phyloP scores from a whole-genome alignment of 805 yeast species.

The Ogataea nitratoaversa region DNA sequence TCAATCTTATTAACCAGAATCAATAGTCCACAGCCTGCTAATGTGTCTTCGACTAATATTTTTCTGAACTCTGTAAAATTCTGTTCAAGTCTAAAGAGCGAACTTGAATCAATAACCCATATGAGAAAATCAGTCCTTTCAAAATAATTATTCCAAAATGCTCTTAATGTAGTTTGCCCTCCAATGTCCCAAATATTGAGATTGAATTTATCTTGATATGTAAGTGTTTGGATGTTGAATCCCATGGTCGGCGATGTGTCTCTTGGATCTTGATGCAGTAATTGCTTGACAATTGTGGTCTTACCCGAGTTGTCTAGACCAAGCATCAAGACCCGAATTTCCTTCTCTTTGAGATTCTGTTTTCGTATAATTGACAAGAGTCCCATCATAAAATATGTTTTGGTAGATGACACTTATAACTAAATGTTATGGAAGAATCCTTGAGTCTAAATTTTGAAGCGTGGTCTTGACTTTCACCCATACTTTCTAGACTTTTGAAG shows the following conservation, averaged over 20 bases:
- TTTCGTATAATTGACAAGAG: slow-evolving; percentile 73
- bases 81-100: slow-evolving; percentile 59
- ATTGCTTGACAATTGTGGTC: slow-evolving; percentile 68
- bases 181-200: slow-evolving; percentile 81
- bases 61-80: slow-evolving; percentile 60
- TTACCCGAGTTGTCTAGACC: slow-evolving; percentile 94
- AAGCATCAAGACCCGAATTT: slow-evolving; percentile 66
- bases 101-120: slow-evolving; percentile 80
- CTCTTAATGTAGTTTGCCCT: slow-evolving; percentile 77
- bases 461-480: no score
- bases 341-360: slow-evolving; percentile 76
- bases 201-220: slow-evolving; percentile 34
- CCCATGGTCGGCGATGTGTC: slow-evolving; percentile 88
- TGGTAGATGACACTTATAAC: neutral
- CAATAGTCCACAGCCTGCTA: slow-evolving; percentile 65
- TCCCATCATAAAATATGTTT: slow-evolving; percentile 51
- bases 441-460: no score
- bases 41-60: slow-evolving; percentile 60
- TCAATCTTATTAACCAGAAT: slow-evolving; percentile 77
- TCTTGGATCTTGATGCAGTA: slow-evolving; percentile 46
- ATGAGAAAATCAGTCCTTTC: slow-evolving; percentile 73
- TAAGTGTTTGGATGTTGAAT: slow-evolving; percentile 67
- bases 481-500: no score
- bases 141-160: slow-evolving; percentile 92
- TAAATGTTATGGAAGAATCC: no score